A percentile compares a stretch with the other conserved stretches of the same genome.
phyloP scores from a whole-genome alignment of 371 early-diverging fungal species.

The Nematocida sp. region DNA sequence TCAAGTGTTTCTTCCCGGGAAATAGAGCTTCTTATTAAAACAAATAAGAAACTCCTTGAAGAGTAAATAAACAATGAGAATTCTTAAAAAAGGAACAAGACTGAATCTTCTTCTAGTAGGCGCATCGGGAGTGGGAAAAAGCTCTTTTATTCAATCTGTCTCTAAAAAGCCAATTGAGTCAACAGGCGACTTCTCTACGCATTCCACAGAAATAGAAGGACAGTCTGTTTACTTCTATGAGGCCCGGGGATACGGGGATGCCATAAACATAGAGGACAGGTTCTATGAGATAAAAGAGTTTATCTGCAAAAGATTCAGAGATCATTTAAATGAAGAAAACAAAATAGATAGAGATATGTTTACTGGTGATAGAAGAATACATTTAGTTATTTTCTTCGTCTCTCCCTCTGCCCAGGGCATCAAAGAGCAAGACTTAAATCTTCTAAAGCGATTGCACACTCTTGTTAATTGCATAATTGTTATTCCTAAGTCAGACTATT shows the following conservation, averaged over 20 bases:
- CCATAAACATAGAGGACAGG: slow-evolving; percentile 35
- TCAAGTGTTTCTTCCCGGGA: neutral
- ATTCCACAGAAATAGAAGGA: neutral
- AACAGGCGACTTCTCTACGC: slow-evolving; percentile 13
- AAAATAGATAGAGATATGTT: slow-evolving; percentile 64
- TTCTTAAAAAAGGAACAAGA: neutral
- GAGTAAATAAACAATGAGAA: slow-evolving; percentile 23
- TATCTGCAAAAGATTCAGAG: slow-evolving; percentile 62
- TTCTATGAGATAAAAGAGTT: slow-evolving; percentile 58
- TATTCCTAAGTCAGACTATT: slow-evolving; percentile 65
- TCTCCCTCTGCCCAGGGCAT: slow-evolving; percentile 57
- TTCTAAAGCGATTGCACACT: slow-evolving; percentile 57
- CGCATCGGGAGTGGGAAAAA: slow-evolving; percentile 15
- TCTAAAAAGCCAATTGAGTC: neutral
- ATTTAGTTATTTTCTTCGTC: slow-evolving; percentile 63
- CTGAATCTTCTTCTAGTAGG: slow-evolving; percentile 40
- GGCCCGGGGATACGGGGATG: slow-evolving; percentile 61
- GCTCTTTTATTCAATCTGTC: slow-evolving; percentile 1
- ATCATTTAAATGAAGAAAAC: slow-evolving; percentile 63
- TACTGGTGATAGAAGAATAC: slow-evolving; percentile 65
- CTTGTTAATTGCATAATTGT: slow-evolving; percentile 65
- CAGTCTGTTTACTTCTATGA: slow-evolving; percentile 42
- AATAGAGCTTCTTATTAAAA: neutral
- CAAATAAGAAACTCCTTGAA: slow-evolving; percentile 8
- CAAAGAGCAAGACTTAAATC: slow-evolving; percentile 61